Evolutionary conservation across 1,284 basidiomycete genomes (phyloP).

Genomic region (Ustilago crameri): DNA sequence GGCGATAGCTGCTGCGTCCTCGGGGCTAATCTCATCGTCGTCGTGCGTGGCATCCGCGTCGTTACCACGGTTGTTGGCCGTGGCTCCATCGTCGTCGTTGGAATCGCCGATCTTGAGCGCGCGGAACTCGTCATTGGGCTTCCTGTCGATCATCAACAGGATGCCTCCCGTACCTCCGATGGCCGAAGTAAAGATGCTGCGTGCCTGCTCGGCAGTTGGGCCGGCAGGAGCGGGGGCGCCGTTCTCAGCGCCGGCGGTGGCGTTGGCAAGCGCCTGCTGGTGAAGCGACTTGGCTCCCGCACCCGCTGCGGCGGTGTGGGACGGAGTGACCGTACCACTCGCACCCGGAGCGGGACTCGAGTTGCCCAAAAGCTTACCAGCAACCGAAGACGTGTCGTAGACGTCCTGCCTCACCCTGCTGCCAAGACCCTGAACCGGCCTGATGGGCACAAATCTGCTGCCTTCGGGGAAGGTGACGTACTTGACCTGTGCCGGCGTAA

Average conservation of each 20-base stretch:
- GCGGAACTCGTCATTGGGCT: slow-evolving; percentile 53
- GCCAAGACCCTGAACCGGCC: slow-evolving; percentile 73
- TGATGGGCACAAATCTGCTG: slow-evolving; percentile 87
- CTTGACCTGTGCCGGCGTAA: slow-evolving; percentile 87
- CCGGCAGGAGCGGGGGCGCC: slow-evolving; percentile 1
- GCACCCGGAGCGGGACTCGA: slow-evolving; percentile 53
- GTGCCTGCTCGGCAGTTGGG: slow-evolving; percentile 46
- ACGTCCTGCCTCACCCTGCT: slow-evolving; percentile 51
- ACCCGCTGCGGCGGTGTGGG: slow-evolving; percentile 4
- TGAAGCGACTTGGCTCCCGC: slow-evolving; percentile 24
- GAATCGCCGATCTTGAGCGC: slow-evolving; percentile 43
- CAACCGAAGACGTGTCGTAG: slow-evolving; percentile 55
- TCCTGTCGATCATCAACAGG: slow-evolving; percentile 60
- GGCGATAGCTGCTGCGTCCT: slow-evolving; percentile 56
- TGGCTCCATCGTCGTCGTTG: slow-evolving; percentile 18
- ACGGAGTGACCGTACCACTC: slow-evolving; percentile 55
- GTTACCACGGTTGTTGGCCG: not conserved
- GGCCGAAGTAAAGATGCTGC: slow-evolving; percentile 51
- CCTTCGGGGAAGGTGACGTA: slow-evolving; percentile 84
- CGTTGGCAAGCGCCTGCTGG: slow-evolving; percentile 40
- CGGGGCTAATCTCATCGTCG: slow-evolving; percentile 50
- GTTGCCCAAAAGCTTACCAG: slow-evolving; percentile 53
- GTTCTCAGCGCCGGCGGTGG: slow-evolving; percentile 11
- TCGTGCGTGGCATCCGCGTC: not conserved
- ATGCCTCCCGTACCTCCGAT: slow-evolving; percentile 65